phyloP scores from a whole-genome alignment of 169 alveolate genomes.

The Perkinsus chesapeaki region DNA sequence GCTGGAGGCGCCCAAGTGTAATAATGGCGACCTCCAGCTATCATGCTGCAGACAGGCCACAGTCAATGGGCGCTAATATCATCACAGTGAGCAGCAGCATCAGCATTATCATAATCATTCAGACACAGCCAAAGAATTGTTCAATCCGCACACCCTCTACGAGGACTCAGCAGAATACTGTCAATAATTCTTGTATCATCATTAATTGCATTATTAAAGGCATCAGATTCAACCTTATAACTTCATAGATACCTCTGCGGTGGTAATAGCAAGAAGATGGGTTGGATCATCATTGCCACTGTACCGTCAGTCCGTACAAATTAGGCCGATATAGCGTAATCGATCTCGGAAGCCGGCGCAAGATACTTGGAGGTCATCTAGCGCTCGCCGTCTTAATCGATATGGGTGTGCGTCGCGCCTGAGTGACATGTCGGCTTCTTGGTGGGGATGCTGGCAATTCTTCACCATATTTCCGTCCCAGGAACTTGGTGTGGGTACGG shows the following conservation, averaged over 20 bases:
- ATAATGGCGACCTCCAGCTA: background rate
- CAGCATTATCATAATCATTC: background rate
- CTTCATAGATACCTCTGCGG: background rate
- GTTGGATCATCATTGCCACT: background rate
- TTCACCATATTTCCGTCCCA: too few relatives aligned
- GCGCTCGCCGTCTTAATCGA: background rate
- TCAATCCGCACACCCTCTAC: background rate
- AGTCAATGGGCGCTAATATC: background rate
- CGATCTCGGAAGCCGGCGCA: background rate
- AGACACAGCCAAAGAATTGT: background rate
- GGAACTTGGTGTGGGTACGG: too few relatives aligned
- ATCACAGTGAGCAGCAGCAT: background rate
- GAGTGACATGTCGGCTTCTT: background rate
- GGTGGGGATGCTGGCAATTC: too few relatives aligned
- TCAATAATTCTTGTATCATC: background rate
- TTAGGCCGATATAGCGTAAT: background rate
- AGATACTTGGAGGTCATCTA: background rate
- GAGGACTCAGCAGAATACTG: background rate
- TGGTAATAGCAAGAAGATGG: background rate
- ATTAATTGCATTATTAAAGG: background rate
- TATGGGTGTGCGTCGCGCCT: background rate
- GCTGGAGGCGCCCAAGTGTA: background rate
- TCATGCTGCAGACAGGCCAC: background rate
- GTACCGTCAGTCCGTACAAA: too few relatives aligned
- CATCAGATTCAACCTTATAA: background rate